phyloP scores from a whole-genome alignment of 805 yeast species.

The Yarrowia keelungensis region DNA sequence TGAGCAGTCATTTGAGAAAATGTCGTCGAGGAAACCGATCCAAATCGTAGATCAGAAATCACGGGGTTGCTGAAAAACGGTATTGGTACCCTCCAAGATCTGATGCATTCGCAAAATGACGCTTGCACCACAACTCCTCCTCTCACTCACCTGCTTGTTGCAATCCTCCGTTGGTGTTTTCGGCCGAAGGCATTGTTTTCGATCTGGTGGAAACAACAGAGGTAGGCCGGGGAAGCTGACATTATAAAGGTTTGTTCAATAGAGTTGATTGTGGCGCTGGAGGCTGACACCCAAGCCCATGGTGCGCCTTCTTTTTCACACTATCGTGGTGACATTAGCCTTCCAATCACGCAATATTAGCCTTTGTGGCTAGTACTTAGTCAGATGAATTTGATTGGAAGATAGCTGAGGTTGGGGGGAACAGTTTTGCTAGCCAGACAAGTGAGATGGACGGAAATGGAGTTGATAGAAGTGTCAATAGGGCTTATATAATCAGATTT shows the following conservation, averaged over 20 bases:
- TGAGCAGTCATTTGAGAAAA: too few species aligned
- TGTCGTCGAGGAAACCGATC: too few species aligned
- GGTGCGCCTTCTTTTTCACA: slow-evolving; percentile 32
- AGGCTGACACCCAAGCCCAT: slow-evolving; percentile 36
- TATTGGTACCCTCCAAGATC: too few species aligned
- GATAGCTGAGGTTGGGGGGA: slow-evolving; percentile 1
- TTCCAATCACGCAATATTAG: slow-evolving; percentile 38
- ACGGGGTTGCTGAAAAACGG: too few species aligned
- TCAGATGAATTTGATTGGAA: slow-evolving; percentile 25
- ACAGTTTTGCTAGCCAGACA: too few species aligned
- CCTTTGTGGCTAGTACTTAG: slow-evolving; percentile 38
- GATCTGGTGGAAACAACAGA: slow-evolving; percentile 1
- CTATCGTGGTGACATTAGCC: slow-evolving; percentile 39
- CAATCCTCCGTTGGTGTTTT: slow-evolving; percentile 17
- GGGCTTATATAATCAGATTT: background rate
- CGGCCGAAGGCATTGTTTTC: slow-evolving; percentile 34
- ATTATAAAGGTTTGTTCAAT: slow-evolving; percentile 35
- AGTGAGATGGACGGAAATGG: too few species aligned
- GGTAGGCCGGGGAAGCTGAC: slow-evolving; percentile 11
- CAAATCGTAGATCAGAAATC: too few species aligned
- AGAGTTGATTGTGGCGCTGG: slow-evolving; percentile 40
- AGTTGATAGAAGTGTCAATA: too few species aligned
- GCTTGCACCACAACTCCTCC: too few species aligned
- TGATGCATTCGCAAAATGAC: too few species aligned
- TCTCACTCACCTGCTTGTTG: slow-evolving; percentile 35